phyloP scores from a whole-genome alignment of 805 yeast species.

The Pichia paraexigua region DNA sequence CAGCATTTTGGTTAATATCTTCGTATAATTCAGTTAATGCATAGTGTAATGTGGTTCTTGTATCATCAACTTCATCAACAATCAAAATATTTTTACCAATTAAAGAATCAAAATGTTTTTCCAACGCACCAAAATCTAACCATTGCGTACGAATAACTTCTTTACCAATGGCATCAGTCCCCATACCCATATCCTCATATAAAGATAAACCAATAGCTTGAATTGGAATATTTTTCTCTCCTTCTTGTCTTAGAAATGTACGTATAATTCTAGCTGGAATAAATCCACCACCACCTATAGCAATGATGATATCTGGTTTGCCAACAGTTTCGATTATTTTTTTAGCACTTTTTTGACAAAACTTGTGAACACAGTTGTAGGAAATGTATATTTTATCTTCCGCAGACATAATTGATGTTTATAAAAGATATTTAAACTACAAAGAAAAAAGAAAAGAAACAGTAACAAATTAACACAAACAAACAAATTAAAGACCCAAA shows the following conservation, averaged over 20 bases:
- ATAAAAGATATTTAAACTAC: background rate
- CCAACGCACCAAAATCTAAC: slow-evolving; percentile 73
- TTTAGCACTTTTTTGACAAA: slow-evolving; percentile 51
- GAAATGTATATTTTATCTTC: slow-evolving; percentile 56
- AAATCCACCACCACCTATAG: slow-evolving; percentile 70
- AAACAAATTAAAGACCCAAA: background rate
- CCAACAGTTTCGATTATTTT: slow-evolving; percentile 24
- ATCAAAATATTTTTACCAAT: slow-evolving; percentile 76
- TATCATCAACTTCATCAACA: slow-evolving; percentile 89
- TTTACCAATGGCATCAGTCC: slow-evolving; percentile 52
- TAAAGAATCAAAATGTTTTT: slow-evolving; percentile 61
- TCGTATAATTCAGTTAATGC: slow-evolving; percentile 70
- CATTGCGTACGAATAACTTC: slow-evolving; percentile 86
- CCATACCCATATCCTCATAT: slow-evolving; percentile 49
- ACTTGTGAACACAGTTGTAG: slow-evolving; percentile 75
- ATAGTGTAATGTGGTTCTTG: slow-evolving; percentile 82
- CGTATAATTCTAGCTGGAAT: slow-evolving; percentile 63
- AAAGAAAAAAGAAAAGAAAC: background rate
- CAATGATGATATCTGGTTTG: slow-evolving; percentile 47
- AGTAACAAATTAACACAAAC: background rate
- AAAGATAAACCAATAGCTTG: slow-evolving; percentile 63
- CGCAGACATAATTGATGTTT: slow-evolving; percentile 22
- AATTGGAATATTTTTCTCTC: slow-evolving; percentile 59
- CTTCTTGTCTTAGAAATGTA: slow-evolving; percentile 50
- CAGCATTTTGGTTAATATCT: slow-evolving; percentile 55